A percentile compares a stretch with the other conserved stretches of the same genome.
Evolutionary conservation across 1,284 basidiomycete species (phyloP).

Genomic region (Rhodofomes roseus): DNA sequence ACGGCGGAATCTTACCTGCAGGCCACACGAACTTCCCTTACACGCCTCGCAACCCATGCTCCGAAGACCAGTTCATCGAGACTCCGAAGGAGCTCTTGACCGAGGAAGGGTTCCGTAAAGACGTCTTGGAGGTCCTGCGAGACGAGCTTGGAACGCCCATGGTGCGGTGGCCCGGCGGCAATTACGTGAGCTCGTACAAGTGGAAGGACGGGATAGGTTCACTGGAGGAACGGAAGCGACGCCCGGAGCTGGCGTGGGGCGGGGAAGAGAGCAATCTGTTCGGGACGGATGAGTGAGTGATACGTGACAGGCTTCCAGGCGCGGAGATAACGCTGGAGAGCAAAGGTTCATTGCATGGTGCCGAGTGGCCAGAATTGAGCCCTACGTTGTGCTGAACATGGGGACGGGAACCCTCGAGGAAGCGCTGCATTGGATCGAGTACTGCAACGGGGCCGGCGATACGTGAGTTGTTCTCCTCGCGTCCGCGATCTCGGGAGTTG

Average conservation of each 20-base stretch:
- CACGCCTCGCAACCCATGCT: slow-evolving; percentile 24
- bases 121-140: slow-evolving; percentile 48
- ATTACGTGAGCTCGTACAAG: slow-evolving; percentile 59
- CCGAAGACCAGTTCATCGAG: slow-evolving; percentile 21
- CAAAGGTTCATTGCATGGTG: slow-evolving; percentile 42
- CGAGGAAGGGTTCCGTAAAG: slow-evolving; percentile 46
- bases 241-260: slow-evolving; percentile 66
- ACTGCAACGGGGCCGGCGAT: slow-evolving; percentile 51
- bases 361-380: slow-evolving; percentile 46
- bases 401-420: slow-evolving; percentile 50
- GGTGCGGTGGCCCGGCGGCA: slow-evolving; percentile 59
- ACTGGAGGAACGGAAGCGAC: slow-evolving; percentile 44
- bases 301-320: neutral
- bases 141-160: slow-evolving; percentile 54
- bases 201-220: slow-evolving; percentile 70
- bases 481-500: slow-evolving; percentile 3
- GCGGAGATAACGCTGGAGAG: neutral
- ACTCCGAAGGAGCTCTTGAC: slow-evolving; percentile 22
- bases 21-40: slow-evolving; percentile 34
- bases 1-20: slow-evolving; percentile 51
- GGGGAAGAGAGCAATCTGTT: slow-evolving; percentile 63
- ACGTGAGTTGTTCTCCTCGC: slow-evolving; percentile 20
- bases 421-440: slow-evolving; percentile 64
- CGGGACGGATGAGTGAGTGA: slow-evolving; percentile 50
- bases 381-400: slow-evolving; percentile 48